Base-by-base conservation (phyloP, 2,329 filamentous ascomycete genomes). In the Colletotrichum nymphaeae region DNA sequence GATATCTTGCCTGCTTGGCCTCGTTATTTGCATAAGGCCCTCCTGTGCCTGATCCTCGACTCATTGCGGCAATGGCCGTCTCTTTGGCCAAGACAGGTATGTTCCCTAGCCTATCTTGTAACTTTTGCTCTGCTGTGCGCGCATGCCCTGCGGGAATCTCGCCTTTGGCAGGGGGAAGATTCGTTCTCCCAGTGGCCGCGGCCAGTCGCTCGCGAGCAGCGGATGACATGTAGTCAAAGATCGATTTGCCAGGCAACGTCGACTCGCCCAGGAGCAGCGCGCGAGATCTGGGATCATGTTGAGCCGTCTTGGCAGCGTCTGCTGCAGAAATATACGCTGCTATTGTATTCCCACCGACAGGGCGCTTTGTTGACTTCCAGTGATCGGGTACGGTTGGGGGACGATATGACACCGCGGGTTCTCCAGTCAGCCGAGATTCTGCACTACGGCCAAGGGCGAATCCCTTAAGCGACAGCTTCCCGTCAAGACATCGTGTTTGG, bases 181-280 rank as follows among this genome's bases (percentile, higher is more conserved):
- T 90, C 3, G 83, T 83, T 70, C 92, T 95, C 1, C 95, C 95
- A 2, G 94, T 95, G 1, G 92, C 92, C 12, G 90, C 88, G 3
- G 89, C 95, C 57, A 99, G 88, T 30, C 92, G 91, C 64, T 96
- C 93, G 74, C 97, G 91, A 4, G 94, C 91, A 42, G 93, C 89
- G 0, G 94, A 88, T 0, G 94, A 94, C 76, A 99, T 88, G 82
- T 94, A 99, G 83, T 98, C 95, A 81, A 98, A 99, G 3, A 99
- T 92, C 0, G 97, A 98, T 84, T 98, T 98, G 0, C 95, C 94
- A 0, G 95, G 95, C 0, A 98, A 86, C 46, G 91, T 89, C 22
- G 89, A 85, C 83, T 97, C 95, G 37, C 94, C 94, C 1, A 98
- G 87, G 32, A 68, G 67, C 42, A 91, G 91, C 14, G 95, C 95